Conservation (phyloP, 106 monocot genomes). For the Cymbidium sinense region DNA sequence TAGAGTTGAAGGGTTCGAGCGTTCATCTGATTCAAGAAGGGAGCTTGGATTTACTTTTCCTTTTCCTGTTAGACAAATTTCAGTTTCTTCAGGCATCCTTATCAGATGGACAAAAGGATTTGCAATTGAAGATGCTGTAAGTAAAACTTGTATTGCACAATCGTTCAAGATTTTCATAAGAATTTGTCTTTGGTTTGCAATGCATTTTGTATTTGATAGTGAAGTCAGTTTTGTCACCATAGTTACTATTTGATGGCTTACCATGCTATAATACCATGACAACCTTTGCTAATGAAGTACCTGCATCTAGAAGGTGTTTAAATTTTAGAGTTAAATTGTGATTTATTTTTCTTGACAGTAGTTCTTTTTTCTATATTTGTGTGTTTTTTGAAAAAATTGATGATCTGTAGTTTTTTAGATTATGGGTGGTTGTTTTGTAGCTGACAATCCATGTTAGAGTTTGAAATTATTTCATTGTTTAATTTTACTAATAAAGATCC, state of each 20-base stretch:
- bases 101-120: conserved; percentile 92
- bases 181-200: neutral
- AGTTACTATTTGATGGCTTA: neutral
- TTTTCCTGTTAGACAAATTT: conserved; percentile 69
- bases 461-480: neutral
- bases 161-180: neutral
- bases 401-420: neutral
- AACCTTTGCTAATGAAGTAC: neutral
- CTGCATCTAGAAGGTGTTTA: too few relatives aligned
- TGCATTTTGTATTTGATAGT: neutral
- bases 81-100: conserved; percentile 70
- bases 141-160: conserved; percentile 16
- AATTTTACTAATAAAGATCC: neutral
- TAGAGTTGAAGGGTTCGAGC: conserved; percentile 20
- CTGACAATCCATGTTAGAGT: neutral
- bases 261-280: neutral
- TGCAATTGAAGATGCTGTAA: conserved; percentile 64
- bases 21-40: conserved; percentile 22
- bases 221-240: neutral
- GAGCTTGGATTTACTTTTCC: conserved; percentile 83
- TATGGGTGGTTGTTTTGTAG: neutral
- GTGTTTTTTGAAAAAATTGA: neutral
- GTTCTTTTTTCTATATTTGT: neutral
- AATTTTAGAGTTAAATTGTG: too few relatives aligned
- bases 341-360: too few relatives aligned